phyloP scores from a whole-genome alignment of 305 asterid species.

The Fraxinus floribunda region DNA sequence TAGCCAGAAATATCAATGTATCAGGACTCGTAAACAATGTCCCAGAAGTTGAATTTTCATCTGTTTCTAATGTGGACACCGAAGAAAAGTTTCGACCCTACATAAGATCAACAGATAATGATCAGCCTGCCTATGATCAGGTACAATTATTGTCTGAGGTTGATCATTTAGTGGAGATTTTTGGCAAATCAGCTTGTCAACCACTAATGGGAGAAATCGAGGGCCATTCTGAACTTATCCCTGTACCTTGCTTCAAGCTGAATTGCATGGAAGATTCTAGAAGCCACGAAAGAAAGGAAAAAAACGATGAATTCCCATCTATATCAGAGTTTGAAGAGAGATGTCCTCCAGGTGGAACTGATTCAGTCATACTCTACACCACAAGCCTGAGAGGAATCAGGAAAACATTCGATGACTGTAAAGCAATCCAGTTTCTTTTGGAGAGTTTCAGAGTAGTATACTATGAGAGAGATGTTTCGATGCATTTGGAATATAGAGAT shows the following conservation, averaged over 20 bases:
- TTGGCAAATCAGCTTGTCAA: constrained; percentile 17
- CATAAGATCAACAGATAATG: constrained; percentile 2
- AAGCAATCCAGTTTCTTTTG: constrained; percentile 46
- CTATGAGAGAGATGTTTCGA: constrained; percentile 65
- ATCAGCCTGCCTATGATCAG: constrained; percentile 14
- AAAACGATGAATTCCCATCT: neutral
- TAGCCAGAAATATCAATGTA: neutral
- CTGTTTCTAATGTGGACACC: constrained; percentile 5
- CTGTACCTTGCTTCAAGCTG: constrained; percentile 10
- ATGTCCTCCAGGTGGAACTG: constrained; percentile 60
- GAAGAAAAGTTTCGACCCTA: constrained; percentile 11
- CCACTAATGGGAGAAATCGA: neutral
- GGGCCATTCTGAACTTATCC: constrained; percentile 6
- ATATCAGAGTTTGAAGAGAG: constrained; percentile 35
- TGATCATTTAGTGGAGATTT: constrained; percentile 13
- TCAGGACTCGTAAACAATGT: constrained; percentile 20
- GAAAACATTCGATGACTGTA: constrained; percentile 77
- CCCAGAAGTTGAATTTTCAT: constrained; percentile 16
- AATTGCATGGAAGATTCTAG: constrained; percentile 14
- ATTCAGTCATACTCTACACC: constrained; percentile 56
- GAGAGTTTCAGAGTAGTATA: constrained; percentile 56
- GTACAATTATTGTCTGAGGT: constrained; percentile 6
- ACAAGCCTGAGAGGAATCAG: constrained; percentile 70
- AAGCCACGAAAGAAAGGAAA: constrained; percentile 12
- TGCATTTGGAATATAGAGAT: constrained; percentile 67